Base-by-base conservation (phyloP, 768 basidiomycete species). In the Leccinum arenicola region DNA sequence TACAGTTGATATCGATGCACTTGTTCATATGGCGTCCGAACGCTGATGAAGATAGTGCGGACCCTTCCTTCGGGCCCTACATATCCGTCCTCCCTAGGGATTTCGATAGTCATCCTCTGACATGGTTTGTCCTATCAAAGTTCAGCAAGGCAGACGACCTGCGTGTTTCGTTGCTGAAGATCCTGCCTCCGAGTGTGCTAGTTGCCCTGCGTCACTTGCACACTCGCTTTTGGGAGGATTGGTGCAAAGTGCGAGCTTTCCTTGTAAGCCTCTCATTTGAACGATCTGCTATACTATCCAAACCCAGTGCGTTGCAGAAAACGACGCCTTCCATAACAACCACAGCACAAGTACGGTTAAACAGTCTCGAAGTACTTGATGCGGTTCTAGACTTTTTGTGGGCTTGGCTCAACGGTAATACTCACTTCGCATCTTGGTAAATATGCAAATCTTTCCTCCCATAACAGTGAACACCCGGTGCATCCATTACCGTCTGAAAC, bases 361-460 rank as follows among this genome's bases (percentile, higher is more conserved):
- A 21, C 10, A 27, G 5, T 48, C 45, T 59, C 8, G 50, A 71
- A 35, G n/a, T 54, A 36, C 29, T 19, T n/a, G 57, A 56, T 52
- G 33, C 49, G 14, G 43, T 57, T 27, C 59, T 63, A 60, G 81
- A 86, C 64, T 91, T 84, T 63, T 70, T 92, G 3, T 97, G 95
- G 93, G 93, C 84, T 1, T 98, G 95, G 95, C 79, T 98, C 10
- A 95, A 87, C 68, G 93, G 95, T 91, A 64, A 59, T 43, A 45
- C 52, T 55, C 51, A 35, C n/a, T 35, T 58, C 12, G 25, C 59
- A 27, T 65, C 52, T 10, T 48, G 31, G 17, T 51, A 31, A 35
- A 55, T 58, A 40, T 54, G 50, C 50, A 47, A 51, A 52, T 27
- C 6, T 54, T 52, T 58, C 55, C 59, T 47, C 51, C 19, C 23